Base-by-base conservation (phyloP, 2,329 filamentous ascomycete species). In the Ciborinia camelliae region DNA sequence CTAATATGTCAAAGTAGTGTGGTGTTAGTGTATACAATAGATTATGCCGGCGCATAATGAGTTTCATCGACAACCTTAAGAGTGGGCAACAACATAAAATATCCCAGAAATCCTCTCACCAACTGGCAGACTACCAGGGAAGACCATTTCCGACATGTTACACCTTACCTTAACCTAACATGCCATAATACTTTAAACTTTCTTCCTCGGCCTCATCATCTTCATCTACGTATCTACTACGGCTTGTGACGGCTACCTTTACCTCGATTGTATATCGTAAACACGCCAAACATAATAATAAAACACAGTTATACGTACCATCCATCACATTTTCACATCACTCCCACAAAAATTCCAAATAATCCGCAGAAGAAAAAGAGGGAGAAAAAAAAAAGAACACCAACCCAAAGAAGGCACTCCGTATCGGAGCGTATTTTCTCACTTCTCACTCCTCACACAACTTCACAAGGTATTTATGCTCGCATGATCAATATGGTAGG, bases 201-300 rank as follows among this genome's bases (percentile, higher is more conserved):
- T 15, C 39, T 23, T 45, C 28, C 37, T 45, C 37, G 5, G 18
- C 10, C 32, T 50, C 28, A 35, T 23, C 37, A 23, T 53, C 37
- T 18, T 45, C n/a, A 18, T 18, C 41, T 23, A n/a, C n/a, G n/a
- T n/a, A n/a, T n/a, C n/a, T n/a, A n/a, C n/a, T n/a, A n/a, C n/a
- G n/a, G n/a, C n/a, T n/a, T n/a, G n/a, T n/a, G n/a, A n/a, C n/a
- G n/a, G n/a, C n/a, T n/a, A 43, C 41, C 41, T 43, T n/a, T 45
- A 7, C 18, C n/a, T n/a, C n/a, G n/a, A n/a, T n/a, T n/a, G n/a
- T 10, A 45, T 47, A 30, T 57, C 50, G 10, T 47, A 47, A 63
- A 63, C 61, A 57, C 61, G 50, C 61, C 50, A n/a, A n/a, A n/a
- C n/a, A n/a, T n/a, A n/a, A 57, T 55, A 20, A 20, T 14, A 15